Evolutionary conservation across 1,284 basidiomycete genomes (phyloP).

Genomic region (Pseudozyma thailandica): DNA sequence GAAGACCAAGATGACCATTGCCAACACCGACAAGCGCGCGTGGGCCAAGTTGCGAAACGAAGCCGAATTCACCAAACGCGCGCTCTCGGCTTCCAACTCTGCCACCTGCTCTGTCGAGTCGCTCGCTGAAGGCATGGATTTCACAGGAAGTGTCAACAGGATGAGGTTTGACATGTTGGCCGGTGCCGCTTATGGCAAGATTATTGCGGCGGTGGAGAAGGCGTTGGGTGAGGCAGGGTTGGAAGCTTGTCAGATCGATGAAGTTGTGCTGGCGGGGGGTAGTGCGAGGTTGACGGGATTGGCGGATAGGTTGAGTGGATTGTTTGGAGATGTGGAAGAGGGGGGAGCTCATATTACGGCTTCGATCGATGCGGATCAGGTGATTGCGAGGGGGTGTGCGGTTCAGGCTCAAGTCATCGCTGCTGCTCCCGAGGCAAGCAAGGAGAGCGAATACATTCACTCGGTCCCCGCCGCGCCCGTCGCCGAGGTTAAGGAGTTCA

Average conservation of each 20-base stretch:
- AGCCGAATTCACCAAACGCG: constrained; percentile 93
- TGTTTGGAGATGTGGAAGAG: constrained; percentile 80
- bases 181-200: constrained; percentile 77
- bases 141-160: constrained; percentile 90
- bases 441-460: constrained; percentile 55
- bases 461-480: constrained; percentile 55
- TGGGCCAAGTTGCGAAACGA: constrained; percentile 92
- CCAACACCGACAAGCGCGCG: constrained; percentile 75
- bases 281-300: constrained; percentile 86
- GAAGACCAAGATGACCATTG: constrained; percentile 85
- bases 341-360: constrained; percentile 70
- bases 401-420: constrained; percentile 76
- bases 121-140: constrained; percentile 92
- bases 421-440: constrained; percentile 42
- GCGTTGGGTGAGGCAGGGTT: constrained; percentile 76
- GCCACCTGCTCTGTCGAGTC: constrained; percentile 92
- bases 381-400: constrained; percentile 88
- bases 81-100: constrained; percentile 85
- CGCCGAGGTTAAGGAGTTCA: constrained; percentile 68
- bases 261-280: constrained; percentile 84
- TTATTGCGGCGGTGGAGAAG: constrained; percentile 75
- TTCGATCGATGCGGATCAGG: constrained; percentile 84
- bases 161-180: constrained; percentile 92
- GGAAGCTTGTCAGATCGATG: constrained; percentile 84
- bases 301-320: constrained; percentile 77